Conservation (phyloP, 805 yeast species). For the Metschnikowia arizonensis region DNA sequence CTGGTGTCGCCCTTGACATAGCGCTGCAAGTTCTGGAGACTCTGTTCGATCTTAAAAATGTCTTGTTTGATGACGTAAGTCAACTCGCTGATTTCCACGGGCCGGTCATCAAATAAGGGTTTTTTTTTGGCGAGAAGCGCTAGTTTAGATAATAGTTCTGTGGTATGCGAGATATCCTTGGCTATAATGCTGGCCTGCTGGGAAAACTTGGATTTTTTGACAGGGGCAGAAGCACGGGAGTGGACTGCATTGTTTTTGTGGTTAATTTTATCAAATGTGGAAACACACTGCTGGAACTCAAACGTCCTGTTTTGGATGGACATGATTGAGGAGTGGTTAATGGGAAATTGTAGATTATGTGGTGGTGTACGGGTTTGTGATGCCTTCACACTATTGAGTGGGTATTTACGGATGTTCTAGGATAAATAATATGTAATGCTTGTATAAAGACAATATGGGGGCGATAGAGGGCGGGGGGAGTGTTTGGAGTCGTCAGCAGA, state of each 20-base stretch:
- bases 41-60: conserved; percentile 73
- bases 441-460: no score
- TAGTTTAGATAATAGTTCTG: conserved; percentile 72
- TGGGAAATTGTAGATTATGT: no score
- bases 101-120: conserved; percentile 90
- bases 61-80: conserved; percentile 87
- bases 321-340: conserved; percentile 6
- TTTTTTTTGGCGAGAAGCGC: conserved; percentile 85
- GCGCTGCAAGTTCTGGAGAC: conserved; percentile 57
- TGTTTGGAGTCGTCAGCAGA: no score
- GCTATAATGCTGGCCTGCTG: conserved; percentile 80
- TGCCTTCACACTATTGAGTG: neutral
- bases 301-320: conserved; percentile 75
- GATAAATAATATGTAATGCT: no score
- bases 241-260: conserved; percentile 23
- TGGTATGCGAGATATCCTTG: conserved; percentile 81
- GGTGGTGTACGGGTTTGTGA: no score
- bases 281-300: conserved; percentile 90
- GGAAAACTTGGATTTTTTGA: conserved; percentile 35
- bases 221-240: conserved; percentile 15
- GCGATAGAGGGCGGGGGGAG: no score
- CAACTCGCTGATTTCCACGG: conserved; percentile 87
- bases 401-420: no score
- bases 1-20: conserved; percentile 45
- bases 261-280: conserved; percentile 62